A percentile compares a stretch with the other conserved stretches of the same genome.
Conservation (phyloP, 371 early-diverging fungal genomes). For the Circinella minor region DNA sequence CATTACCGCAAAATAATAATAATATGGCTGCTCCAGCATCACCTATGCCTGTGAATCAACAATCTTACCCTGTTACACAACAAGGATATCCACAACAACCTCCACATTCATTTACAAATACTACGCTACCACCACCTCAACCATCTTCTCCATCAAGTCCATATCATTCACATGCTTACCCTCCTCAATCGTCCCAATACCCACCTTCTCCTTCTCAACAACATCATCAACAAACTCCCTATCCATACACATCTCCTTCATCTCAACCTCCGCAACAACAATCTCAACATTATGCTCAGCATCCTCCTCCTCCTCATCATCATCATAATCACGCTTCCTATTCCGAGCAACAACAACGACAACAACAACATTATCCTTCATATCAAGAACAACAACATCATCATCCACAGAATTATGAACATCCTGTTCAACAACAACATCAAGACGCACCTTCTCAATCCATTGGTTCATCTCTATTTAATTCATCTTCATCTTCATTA, state of each 20-base stretch:
- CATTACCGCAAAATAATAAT: neutral
- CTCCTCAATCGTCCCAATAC: conserved; percentile 4
- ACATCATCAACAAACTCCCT: neutral
- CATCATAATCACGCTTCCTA: conserved; percentile 1
- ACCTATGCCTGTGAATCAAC: neutral
- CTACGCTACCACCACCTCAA: neutral
- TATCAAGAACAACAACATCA: neutral
- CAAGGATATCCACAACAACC: neutral
- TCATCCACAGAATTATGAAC: neutral
- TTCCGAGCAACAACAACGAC: conserved; percentile 7
- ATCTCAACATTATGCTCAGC: neutral
- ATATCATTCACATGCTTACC: neutral
- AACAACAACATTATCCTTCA: neutral
- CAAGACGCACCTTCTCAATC: neutral
- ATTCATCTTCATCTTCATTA: conserved; percentile 4
- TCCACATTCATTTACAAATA: conserved; percentile 5
- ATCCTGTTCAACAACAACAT: neutral
- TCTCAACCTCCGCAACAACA: conserved; percentile 6
- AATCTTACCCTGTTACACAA: conserved; percentile 4
- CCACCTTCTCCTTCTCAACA: neutral
- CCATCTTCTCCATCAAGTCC: conserved; percentile 5
- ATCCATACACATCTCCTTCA: neutral
- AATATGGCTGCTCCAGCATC: neutral
- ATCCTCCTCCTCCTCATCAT: neutral
- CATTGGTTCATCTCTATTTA: neutral